These are phyloP conservation scores for Backusella psychrophila DNA, from an alignment of 192 early-diverging fungal species.

Conservation along the genomic window DNA sequence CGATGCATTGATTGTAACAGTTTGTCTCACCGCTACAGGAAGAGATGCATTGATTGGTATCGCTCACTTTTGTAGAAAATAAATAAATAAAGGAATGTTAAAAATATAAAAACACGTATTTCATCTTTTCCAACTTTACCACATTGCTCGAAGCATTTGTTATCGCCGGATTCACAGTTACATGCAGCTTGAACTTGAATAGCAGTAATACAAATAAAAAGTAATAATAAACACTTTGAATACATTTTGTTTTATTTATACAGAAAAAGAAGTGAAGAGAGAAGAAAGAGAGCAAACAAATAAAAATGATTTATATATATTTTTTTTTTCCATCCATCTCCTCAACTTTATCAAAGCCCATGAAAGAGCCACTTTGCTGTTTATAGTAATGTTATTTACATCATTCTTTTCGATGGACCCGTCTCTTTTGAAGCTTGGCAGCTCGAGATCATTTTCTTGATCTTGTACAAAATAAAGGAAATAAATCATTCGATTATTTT, in stretches of 20 bases:
- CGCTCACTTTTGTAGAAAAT: background rate
- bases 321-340: background rate
- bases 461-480: background rate
- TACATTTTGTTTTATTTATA: background rate
- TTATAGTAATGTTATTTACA: background rate
- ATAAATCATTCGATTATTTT: too few relatives aligned
- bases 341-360: background rate
- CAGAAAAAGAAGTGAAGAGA: constrained; percentile 1
- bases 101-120: background rate
- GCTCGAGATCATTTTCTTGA: background rate
- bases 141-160: background rate
- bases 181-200: constrained; percentile 6
- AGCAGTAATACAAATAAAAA: background rate
- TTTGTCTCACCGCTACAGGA: background rate
- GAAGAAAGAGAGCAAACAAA: background rate
- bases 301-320: background rate
- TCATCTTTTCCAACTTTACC: background rate
- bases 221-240: background rate
- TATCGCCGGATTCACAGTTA: constrained; percentile 14
- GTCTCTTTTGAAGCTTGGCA: background rate
- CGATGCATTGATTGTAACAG: constrained; percentile 12
- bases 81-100: background rate
- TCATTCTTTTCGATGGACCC: background rate
- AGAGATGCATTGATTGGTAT: constrained; percentile 5
- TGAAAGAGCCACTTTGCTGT: background rate